phyloP scores from a whole-genome alignment of 2,329 filamentous ascomycete genomes.

The Penicillium paneum region DNA sequence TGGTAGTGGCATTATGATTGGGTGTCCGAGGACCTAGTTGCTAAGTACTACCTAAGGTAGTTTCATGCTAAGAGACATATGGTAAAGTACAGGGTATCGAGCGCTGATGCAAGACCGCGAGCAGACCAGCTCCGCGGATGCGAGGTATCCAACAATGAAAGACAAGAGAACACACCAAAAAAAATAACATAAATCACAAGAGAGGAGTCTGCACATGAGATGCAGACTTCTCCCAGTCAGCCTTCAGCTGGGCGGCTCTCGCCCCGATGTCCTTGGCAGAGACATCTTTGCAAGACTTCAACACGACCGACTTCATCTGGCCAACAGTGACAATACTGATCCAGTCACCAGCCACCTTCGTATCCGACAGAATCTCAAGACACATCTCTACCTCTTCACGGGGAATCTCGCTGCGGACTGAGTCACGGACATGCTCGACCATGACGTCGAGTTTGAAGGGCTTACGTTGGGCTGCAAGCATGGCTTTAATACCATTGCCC shows the following conservation, averaged over 20 bases:
- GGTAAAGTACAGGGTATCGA: slow-evolving; percentile 27
- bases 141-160: slow-evolving; percentile 20
- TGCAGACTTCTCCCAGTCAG: slow-evolving; percentile 24
- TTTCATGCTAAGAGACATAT: slow-evolving; percentile 13
- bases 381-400: slow-evolving; percentile 48
- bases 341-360: slow-evolving; percentile 51
- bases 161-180: slow-evolving; percentile 12
- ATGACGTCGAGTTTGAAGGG: slow-evolving; percentile 65
- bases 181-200: slow-evolving; percentile 5
- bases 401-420: slow-evolving; percentile 53
- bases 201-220: slow-evolving; percentile 11
- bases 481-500: slow-evolving; percentile 30
- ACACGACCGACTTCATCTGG: slow-evolving; percentile 46
- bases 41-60: slow-evolving; percentile 9
- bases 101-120: slow-evolving; percentile 27
- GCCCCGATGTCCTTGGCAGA: slow-evolving; percentile 36
- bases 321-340: slow-evolving; percentile 48
- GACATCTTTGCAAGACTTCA: slow-evolving; percentile 42
- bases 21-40: slow-evolving; percentile 19
- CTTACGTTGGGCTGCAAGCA: slow-evolving; percentile 49
- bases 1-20: slow-evolving; percentile 13
- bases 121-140: slow-evolving; percentile 24
- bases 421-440: slow-evolving; percentile 65
- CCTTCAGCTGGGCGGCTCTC: slow-evolving; percentile 30
- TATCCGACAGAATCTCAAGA: slow-evolving; percentile 47